Conservation (phyloP, 495 filamentous ascomycete species). For the Penicillium ochrochloron region DNA sequence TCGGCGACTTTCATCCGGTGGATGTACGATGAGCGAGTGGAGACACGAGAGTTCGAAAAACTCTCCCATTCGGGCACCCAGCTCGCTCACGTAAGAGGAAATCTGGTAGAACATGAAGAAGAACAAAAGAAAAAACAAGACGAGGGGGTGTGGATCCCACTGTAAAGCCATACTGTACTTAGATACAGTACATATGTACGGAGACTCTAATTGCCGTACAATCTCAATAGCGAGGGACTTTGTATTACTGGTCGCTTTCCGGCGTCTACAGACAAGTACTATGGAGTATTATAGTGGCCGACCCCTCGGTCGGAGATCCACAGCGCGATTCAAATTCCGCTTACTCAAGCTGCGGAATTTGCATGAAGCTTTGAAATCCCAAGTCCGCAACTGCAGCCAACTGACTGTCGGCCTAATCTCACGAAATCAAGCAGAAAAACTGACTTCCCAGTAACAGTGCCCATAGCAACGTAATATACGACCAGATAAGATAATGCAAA, state of each 20-base stretch:
- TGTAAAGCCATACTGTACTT: background rate
- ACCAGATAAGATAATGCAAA: background rate
- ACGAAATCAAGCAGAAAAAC: too few species aligned
- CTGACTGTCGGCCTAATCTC: background rate
- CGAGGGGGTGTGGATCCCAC: background rate
- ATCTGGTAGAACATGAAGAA: constrained; percentile 11
- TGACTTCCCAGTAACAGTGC: too few species aligned
- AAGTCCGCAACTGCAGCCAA: background rate
- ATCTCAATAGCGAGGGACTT: background rate
- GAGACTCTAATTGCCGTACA: too few species aligned
- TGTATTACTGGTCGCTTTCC: background rate
- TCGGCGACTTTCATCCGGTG: constrained; percentile 21
- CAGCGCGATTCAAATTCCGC: constrained; percentile 1
- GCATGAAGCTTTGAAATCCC: background rate
- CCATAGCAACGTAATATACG: background rate
- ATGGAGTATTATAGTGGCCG: background rate
- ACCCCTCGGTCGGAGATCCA: constrained; percentile 1
- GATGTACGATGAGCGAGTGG: background rate
- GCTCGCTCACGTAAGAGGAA: constrained; percentile 8
- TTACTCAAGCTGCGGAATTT: constrained; percentile 2
- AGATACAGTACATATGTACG: too few species aligned
- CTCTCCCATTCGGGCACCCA: constrained; percentile 2
- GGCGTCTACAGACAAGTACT: too few species aligned
- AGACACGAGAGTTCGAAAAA: background rate
- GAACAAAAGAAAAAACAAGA: background rate